Conservation (phyloP, 2,329 filamentous ascomycete species). For the Pseudogymnoascus sp. region DNA sequence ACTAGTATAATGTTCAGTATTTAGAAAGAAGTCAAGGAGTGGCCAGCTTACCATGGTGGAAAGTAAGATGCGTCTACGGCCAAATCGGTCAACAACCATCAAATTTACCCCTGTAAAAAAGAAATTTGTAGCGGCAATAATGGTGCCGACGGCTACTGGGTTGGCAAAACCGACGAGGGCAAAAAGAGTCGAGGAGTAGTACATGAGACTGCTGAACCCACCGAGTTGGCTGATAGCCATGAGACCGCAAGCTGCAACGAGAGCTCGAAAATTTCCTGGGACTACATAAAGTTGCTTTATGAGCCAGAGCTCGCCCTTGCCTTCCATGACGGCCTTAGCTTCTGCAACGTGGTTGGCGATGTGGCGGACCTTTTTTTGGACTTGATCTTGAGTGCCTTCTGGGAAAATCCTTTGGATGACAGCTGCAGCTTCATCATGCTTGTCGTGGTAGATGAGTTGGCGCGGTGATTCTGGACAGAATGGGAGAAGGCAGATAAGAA, state of each 20-base stretch:
- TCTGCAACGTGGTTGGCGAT: conserved; percentile 36
- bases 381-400: conserved; percentile 35
- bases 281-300: conserved; percentile 40
- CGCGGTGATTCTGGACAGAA: conserved; percentile 43
- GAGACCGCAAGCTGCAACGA: conserved; percentile 41
- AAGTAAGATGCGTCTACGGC: conserved; percentile 38
- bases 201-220: conserved; percentile 40
- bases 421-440: conserved; percentile 32
- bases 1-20: too few relatives aligned
- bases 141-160: conserved; percentile 38
- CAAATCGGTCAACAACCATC: conserved; percentile 38
- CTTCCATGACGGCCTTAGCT: conserved; percentile 32
- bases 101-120: conserved; percentile 43
- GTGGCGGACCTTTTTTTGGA: conserved; percentile 37
- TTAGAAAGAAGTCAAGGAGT: too few relatives aligned
- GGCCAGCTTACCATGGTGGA: conserved; percentile 27
- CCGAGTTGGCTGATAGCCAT: conserved; percentile 44
- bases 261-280: conserved; percentile 38
- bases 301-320: conserved; percentile 35
- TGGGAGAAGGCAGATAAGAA: conserved; percentile 36
- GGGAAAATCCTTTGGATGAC: conserved; percentile 37
- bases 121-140: conserved; percentile 41
- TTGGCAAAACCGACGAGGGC: conserved; percentile 43
- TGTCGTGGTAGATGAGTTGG: conserved; percentile 37
- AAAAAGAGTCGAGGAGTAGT: conserved; percentile 38